Base-by-base conservation (phyloP, 257 asterid genomes). In the Hygrophila difformis region DNA sequence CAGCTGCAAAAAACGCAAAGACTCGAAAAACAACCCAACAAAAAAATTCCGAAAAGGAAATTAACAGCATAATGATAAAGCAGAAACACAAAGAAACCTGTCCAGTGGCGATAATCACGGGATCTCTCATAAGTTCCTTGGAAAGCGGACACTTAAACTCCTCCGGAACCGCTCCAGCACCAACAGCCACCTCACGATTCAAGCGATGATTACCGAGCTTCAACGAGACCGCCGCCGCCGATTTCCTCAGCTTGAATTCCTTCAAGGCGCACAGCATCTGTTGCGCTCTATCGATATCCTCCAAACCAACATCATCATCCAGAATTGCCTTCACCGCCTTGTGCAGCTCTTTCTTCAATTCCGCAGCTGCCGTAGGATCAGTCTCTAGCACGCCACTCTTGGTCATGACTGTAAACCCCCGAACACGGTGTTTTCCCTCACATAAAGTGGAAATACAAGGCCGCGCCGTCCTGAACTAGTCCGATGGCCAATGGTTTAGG, bases 71-170 rank as follows among this genome's bases (percentile, higher is more conserved):
- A 22, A 12, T 18, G 9, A 22, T 2, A 18, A 2, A 14, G 13
- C 20, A 15, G 2, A 0, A 8, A 17, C 31, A 29, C 11, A n/a
- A 19, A 29, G 8, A 44, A 50, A 91, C 99, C 99, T 76, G 87
- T 55, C 96, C 99, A 44, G 83, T 68, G 66, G 89, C 35, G 44
- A 86, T 37, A 62, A 91, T 61, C 47, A 91, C 97, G 46, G 97
- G 99, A 74, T 91, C 99, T 39, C 79, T 74, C 93, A 91, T 80
- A 44, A 86, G 75, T 38, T 80, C 72, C 58, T 72, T 80, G 0
- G 97, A 91, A 19, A 91, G 84, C 6, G 97, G 97, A 57, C 99
- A 91, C 18, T 63, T 72, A 44, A 86, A 91, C 59, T 76, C 87
- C 62, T 82, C 93, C 35, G 99, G 99, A 28, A 75, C 87, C 22